Conservation (phyloP, 2,329 filamentous ascomycete genomes). For the Fusarium redolens region DNA sequence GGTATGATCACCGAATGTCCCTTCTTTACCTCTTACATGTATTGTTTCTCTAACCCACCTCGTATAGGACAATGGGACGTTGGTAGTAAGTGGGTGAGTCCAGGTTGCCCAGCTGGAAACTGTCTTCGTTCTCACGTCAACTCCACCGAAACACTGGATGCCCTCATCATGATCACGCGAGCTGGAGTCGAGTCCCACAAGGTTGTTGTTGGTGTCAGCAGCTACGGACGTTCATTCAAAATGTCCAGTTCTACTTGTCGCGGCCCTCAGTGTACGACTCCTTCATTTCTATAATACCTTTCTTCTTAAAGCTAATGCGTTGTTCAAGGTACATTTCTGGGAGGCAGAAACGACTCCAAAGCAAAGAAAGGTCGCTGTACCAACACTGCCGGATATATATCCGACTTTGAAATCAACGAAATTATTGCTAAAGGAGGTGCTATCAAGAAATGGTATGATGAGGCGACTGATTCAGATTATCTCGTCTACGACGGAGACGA, state of each 20-base stretch:
- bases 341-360: background rate
- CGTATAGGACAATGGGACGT: too few species aligned
- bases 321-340: background rate
- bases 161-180: background rate
- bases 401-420: background rate
- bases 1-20: background rate
- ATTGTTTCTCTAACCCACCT: too few species aligned
- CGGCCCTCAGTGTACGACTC: background rate
- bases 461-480: background rate
- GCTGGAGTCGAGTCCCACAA: background rate
- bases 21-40: too few species aligned
- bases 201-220: background rate
- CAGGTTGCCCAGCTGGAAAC: background rate
- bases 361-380: background rate
- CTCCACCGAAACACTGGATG: background rate
- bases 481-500: background rate
- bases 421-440: background rate
- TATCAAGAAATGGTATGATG: background rate
- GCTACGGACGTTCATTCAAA: background rate
- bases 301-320: too few species aligned
- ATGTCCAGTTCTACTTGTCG: background rate
- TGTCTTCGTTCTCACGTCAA: conserved; percentile 7
- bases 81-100: too few species aligned
- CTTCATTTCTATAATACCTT: too few species aligned
- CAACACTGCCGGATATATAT: background rate